Conservation (phyloP, 441 rosid species). For the Theobroma grandiflorum region DNA sequence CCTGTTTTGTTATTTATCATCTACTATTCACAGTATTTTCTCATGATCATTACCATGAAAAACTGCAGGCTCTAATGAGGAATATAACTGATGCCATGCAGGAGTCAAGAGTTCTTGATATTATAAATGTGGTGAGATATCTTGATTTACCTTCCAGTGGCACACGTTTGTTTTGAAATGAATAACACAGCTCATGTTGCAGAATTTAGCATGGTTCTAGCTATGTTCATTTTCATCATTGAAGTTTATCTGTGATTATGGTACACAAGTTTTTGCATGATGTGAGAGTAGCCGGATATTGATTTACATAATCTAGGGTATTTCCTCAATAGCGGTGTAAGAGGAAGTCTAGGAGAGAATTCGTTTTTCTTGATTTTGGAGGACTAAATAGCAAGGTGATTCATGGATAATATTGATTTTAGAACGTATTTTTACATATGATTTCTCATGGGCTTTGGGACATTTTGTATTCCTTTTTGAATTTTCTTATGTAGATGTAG, state of each 20-base stretch:
- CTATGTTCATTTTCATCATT: neutral
- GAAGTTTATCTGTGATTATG: neutral
- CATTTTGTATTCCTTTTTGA: neutral
- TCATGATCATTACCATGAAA: conserved; percentile 23
- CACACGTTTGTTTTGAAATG: neutral
- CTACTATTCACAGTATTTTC: conserved; percentile 9
- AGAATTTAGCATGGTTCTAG: neutral
- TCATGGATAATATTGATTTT: neutral
- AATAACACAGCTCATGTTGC: neutral
- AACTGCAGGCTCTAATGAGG: conserved; percentile 60
- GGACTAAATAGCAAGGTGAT: neutral
- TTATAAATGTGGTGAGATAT: conserved; percentile 59
- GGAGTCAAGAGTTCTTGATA: conserved; percentile 62
- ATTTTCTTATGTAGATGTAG: neutral
- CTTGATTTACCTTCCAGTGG: neutral
- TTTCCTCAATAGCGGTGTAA: neutral
- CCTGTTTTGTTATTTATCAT: neutral
- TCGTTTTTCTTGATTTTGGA: conserved; percentile 4
- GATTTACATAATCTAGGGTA: neutral
- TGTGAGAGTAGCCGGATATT: neutral
- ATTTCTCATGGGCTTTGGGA: neutral
- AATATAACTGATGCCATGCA: conserved; percentile 66
- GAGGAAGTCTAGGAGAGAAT: neutral
- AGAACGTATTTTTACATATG: neutral
- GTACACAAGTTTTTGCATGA: neutral